Base-by-base conservation (phyloP, 2,329 filamentous ascomycete genomes). In the Aspergillus versicolor region DNA sequence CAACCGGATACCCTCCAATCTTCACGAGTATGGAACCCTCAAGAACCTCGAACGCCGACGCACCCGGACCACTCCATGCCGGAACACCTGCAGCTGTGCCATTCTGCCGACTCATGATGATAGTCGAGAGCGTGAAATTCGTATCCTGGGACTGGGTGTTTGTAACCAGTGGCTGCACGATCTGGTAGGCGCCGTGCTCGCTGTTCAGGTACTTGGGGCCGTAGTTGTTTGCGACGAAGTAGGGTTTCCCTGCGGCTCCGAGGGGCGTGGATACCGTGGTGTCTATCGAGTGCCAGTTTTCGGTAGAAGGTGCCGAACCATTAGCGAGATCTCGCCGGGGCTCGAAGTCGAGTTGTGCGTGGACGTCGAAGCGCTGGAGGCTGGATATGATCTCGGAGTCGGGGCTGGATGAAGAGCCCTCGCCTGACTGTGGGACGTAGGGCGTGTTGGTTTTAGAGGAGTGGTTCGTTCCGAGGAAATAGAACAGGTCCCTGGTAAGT, bases 151-250 rank as follows among this genome's bases (percentile, higher is more conserved):
- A 74, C 63, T 79, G 74, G 15, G 64, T 59, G 5, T 68, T 64
- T 2, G 77, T 77, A 15, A 79, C 72, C 34, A 81, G 73, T 2
- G 78, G 77, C 59, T 76, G 72, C 2, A 81, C 65, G 54, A 81
- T 70, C 62, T 77, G 73, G 64, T 80, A 79, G 27, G 42, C 46
- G n/a, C 70, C 72, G 17, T 65, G 63, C 46, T 68, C 63, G 19
- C 65, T 65, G 61, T 74, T 76, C 4, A 81, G 69, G 56, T 75
- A 79, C 61, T 78, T 79, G 9, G 77, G 76, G 0, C 79, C 78
- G 56, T 76, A 77, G 60, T 76, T 72, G 59, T 78, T 80, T 32
- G 78, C 79, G 38, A 79, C 58, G 58, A 76, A 79, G 61, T 75
- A 77, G 1, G 77, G 75, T 12, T 71, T 70, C 1, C 58, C 58